phyloP scores from a whole-genome alignment of 208 protist species.

The Naegleria fowleri region DNA sequence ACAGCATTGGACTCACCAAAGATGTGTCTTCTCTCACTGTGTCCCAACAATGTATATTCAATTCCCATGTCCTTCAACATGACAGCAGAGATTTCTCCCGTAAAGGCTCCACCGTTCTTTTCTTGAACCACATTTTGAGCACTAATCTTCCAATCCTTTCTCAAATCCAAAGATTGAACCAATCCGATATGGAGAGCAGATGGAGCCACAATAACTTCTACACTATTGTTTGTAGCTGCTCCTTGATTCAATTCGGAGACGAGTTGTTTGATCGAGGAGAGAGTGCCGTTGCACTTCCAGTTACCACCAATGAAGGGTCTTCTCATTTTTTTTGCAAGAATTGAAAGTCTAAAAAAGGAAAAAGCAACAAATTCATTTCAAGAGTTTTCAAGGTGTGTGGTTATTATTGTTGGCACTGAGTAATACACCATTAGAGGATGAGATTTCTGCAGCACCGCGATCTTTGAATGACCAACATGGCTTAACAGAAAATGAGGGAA shows the following conservation, averaged over 20 bases:
- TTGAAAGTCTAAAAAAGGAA: too few relatives aligned
- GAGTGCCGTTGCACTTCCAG: conserved; percentile 87
- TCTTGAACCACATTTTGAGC: conserved; percentile 70
- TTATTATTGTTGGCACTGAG: too few relatives aligned
- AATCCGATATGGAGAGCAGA: conserved; percentile 69
- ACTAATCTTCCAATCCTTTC: conserved; percentile 65
- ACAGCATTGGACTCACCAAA: conserved; percentile 83
- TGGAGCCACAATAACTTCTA: conserved; percentile 76
- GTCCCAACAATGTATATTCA: conserved; percentile 90
- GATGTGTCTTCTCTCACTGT: conserved; percentile 87
- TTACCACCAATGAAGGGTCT: conserved; percentile 75
- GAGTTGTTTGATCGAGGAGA: conserved; percentile 61
- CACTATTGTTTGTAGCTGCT: conserved; percentile 54
- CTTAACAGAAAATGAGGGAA: too few relatives aligned
- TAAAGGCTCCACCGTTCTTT: conserved; percentile 71
- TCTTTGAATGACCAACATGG: too few relatives aligned
- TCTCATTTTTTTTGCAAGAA: neutral
- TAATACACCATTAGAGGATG: too few relatives aligned
- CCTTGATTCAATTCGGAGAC: conserved; percentile 60
- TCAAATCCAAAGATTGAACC: conserved; percentile 55
- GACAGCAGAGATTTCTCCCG: conserved; percentile 68
- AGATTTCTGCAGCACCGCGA: too few relatives aligned
- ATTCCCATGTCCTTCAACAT: conserved; percentile 87
- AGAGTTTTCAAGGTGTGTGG: too few relatives aligned
- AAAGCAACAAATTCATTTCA: too few relatives aligned